Percentiles rank a stretch among this genome's conserved stretches.
Conservation (phyloP, 176 grass and related monocot genomes). For the Chloris gayana region DNA sequence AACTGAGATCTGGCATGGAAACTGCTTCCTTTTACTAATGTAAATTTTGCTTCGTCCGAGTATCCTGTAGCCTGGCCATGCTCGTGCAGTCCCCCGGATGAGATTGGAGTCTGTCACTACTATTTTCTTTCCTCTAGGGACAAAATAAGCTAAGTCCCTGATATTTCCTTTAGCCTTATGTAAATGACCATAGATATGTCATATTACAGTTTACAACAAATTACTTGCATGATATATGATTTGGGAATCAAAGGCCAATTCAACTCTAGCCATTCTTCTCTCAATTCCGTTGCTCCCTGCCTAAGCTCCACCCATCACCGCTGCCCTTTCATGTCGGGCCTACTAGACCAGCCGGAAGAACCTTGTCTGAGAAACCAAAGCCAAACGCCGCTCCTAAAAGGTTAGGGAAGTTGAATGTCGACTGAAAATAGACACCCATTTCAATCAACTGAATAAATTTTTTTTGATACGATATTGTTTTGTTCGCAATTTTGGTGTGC, state of each 20-base stretch:
- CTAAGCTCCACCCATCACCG: too few relatives aligned
- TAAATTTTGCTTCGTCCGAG: slow-evolving; percentile 38
- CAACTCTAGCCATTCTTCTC: too few relatives aligned
- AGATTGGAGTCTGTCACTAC: background rate
- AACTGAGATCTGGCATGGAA: slow-evolving; percentile 53
- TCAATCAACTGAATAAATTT: too few relatives aligned
- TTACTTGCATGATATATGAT: background rate
- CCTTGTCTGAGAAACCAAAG: too few relatives aligned
- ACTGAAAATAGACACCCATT: too few relatives aligned
- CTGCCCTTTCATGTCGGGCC: too few relatives aligned
- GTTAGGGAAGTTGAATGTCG: too few relatives aligned
- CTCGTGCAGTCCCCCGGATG: background rate
- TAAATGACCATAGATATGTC: background rate
- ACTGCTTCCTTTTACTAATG: slow-evolving; percentile 61
- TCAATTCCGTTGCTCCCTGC: too few relatives aligned
- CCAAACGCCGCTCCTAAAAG: too few relatives aligned
- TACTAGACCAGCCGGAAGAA: too few relatives aligned
- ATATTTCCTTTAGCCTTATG: background rate
- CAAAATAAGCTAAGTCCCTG: background rate
- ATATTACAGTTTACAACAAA: background rate
- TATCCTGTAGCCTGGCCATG: slow-evolving; percentile 24
- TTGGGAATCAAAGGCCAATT: too few relatives aligned
- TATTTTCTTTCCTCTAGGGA: background rate
- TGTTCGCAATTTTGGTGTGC: background rate
- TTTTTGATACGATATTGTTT: too few relatives aligned